Evolutionary conservation across 805 yeast species (phyloP).

Genomic region (Saturnispora mendoncae): DNA sequence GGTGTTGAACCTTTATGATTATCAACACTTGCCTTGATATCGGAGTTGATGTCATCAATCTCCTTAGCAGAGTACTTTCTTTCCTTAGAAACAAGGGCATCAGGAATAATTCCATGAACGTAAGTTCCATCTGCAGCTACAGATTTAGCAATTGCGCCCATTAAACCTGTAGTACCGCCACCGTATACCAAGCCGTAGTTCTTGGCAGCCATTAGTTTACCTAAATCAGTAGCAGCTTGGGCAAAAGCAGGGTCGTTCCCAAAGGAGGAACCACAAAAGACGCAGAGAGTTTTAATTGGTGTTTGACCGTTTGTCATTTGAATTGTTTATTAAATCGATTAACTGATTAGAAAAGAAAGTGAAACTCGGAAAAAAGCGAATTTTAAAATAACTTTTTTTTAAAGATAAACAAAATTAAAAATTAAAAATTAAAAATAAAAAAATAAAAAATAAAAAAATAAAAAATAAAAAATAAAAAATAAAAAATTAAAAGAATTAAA

Average conservation of each 20-base stretch:
- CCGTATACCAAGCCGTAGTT: conserved; percentile 80
- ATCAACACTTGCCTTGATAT: conserved; percentile 43
- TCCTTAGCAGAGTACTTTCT: conserved; percentile 34
- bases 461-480: too few relatives aligned
- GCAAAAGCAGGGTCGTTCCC: conserved; percentile 49
- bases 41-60: conserved; percentile 37
- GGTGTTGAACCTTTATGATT: conserved; percentile 62
- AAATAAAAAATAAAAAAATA: too few relatives aligned
- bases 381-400: too few relatives aligned
- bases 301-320: background rate
- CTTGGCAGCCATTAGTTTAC: conserved; percentile 44
- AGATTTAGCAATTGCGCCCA: conserved; percentile 68
- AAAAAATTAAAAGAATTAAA: too few relatives aligned
- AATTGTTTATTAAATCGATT: too few relatives aligned
- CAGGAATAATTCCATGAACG: conserved; percentile 84
- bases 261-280: conserved; percentile 77
- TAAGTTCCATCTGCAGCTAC: conserved; percentile 50
- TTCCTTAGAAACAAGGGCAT: conserved; percentile 68
- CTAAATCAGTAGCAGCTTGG: conserved; percentile 50
- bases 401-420: too few relatives aligned
- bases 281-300: conserved; percentile 51
- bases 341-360: too few relatives aligned
- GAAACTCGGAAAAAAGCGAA: too few relatives aligned
- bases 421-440: too few relatives aligned
- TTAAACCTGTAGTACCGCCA: conserved; percentile 80